These are phyloP conservation scores for Starmerella riodocensis DNA, from an alignment of 805 yeast species.

Conservation along the genomic window DNA sequence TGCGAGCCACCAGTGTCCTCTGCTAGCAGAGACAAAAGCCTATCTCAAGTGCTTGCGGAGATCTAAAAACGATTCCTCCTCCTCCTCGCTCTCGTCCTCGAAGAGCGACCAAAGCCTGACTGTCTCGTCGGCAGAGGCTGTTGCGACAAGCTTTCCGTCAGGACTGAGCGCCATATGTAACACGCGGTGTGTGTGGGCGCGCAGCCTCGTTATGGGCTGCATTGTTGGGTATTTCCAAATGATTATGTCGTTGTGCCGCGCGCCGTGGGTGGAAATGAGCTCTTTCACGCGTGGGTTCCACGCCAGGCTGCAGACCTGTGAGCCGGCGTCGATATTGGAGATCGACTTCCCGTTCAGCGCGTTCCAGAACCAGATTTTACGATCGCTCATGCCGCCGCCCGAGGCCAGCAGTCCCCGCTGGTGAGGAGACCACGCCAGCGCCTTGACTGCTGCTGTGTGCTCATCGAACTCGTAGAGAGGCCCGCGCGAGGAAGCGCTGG, in stretches of 20 bases:
- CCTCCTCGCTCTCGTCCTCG: constrained; percentile 43
- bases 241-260: constrained; percentile 74
- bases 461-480: constrained; percentile 68
- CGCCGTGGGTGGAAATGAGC: constrained; percentile 89
- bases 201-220: constrained; percentile 84
- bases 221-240: constrained; percentile 89
- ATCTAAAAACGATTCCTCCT: constrained; percentile 5
- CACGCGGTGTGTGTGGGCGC: constrained; percentile 90
- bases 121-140: constrained; percentile 98
- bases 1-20: not conserved
- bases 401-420: constrained; percentile 85
- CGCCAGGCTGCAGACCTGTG: constrained; percentile 85
- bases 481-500: constrained; percentile 21
- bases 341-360: constrained; percentile 61
- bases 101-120: constrained; percentile 90
- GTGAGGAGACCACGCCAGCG: constrained; percentile 95
- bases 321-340: constrained; percentile 82
- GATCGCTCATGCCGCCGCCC: constrained; percentile 96
- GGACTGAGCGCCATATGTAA: constrained; percentile 81
- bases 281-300: constrained; percentile 93
- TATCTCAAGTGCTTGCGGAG: constrained; percentile 14
- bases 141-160: constrained; percentile 91
- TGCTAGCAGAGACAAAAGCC: not conserved
- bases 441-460: constrained; percentile 92
- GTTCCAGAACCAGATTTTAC: constrained; percentile 84